These are phyloP conservation scores for Prunus kanzakura DNA, from an alignment of 306 rosid genomes.

Conservation along the genomic window DNA sequence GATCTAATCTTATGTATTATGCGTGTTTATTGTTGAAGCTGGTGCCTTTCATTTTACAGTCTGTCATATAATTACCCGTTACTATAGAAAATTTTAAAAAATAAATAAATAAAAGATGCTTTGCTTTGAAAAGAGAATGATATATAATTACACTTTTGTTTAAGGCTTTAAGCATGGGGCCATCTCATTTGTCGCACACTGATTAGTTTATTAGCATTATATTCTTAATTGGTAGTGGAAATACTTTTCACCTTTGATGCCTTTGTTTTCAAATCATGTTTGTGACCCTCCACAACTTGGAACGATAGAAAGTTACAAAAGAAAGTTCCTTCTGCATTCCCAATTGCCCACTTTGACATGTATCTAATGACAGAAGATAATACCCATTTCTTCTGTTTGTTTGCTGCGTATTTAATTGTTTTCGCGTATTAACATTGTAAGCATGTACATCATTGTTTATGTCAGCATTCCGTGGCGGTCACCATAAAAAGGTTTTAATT, in stretches of 20 bases:
- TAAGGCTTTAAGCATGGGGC: not conserved
- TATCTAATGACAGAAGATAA: not conserved
- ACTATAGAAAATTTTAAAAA: too few species aligned
- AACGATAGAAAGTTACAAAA: not conserved
- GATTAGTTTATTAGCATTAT: not conserved
- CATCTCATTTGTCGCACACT: not conserved
- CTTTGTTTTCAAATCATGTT: not conserved
- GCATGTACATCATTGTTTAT: not conserved
- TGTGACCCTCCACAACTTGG: not conserved
- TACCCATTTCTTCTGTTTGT: not conserved
- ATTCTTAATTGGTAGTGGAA: slow-evolving; percentile 1
- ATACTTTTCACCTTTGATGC: not conserved
- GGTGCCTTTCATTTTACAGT: not conserved
- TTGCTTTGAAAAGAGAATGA: not conserved
- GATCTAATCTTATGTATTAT: too few species aligned
- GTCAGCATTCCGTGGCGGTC: not conserved
- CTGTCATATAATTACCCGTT: not conserved
- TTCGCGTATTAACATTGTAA: not conserved
- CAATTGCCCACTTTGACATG: not conserved
- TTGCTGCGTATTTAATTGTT: not conserved
- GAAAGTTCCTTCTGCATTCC: not conserved
- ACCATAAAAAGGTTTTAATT: not conserved
- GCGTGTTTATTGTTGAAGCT: not conserved
- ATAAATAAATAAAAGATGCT: not conserved
- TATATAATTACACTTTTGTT: not conserved